Evolutionary conservation across 1,139 yeast species (phyloP), one percentile per base, ranked within the genome.

Genomic region (Candida freyschussii): DNA sequence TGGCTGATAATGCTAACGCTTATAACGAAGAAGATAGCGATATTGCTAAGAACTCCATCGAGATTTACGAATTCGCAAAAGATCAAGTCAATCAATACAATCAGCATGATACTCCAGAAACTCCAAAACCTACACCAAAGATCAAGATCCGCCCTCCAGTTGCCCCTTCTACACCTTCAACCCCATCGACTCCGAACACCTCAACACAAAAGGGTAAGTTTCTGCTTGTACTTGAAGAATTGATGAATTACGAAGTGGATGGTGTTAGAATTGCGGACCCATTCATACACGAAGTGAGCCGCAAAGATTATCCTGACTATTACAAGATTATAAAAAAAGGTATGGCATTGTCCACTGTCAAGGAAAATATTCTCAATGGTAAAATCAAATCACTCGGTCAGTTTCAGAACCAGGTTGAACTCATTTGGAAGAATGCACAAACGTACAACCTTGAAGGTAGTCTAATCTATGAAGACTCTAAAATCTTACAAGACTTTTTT

Each of bases 391-490:
- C 37, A 2, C 22, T 48, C 20, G 50, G 47, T 7, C 40, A 40
- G 21, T 47, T 48, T 27, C 36, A 75, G 34, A 80, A 71, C 43
- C 94, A 84, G 50, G 65, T 85, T 34, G 79, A 78, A 43, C 67
- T 78, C 45, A 83, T 89, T 72, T 83, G 85, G 59, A 65, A 72
- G 37, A 89, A 89, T 57, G 96, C 96, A 3, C 71, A 81, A 45
- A 68, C 72, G 11, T 89, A 85, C 55, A 89, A 89, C 49, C 89
- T 84, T 47, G 94, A 83, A 52, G 95, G 91, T 1, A 82, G 94
- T 6, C 57, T 79, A 35, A 84, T 89, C 11, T 83, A 78, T 48
- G 72, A 76, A 37, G 96, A 87, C 57, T 89, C 97, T 1, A 60
- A 71, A 24, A 69, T 64, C 17, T 61, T 89, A 44, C 87, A 84